These are phyloP conservation scores for Coniochaeta sp. DNA, from an alignment of 2,329 filamentous ascomycete species.

Conservation along the genomic window DNA sequence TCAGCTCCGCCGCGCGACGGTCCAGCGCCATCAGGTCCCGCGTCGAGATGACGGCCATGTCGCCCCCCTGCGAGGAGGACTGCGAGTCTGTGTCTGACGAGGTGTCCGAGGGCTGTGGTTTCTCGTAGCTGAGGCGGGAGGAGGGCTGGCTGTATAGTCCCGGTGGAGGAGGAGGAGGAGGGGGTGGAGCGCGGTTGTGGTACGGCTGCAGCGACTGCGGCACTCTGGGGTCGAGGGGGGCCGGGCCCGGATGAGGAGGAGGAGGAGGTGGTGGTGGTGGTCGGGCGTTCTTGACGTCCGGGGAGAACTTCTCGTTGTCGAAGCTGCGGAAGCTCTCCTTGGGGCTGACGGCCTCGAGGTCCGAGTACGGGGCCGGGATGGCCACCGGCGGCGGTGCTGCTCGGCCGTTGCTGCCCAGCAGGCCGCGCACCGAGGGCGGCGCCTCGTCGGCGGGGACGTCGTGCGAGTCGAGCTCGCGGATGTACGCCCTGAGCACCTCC, in stretches of 20 bases:
- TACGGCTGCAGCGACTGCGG: conserved; percentile 11
- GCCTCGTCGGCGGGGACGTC: conserved; percentile 32
- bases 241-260: conserved; percentile 5
- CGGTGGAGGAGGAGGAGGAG: too few species aligned
- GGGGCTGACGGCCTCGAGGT: conserved; percentile 15
- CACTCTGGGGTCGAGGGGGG: conserved; percentile 17
- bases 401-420: conserved; percentile 40
- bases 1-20: conserved; percentile 25
- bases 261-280: too few species aligned
- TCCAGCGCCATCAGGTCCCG: conserved; percentile 44
- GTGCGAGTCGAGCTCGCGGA: conserved; percentile 49
- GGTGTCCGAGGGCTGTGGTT: conserved; percentile 24
- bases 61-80: conserved; percentile 22
- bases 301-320: conserved; percentile 33
- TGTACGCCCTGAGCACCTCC: conserved; percentile 54
- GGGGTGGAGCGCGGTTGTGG: conserved; percentile 5
- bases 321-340: conserved; percentile 27
- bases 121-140: conserved; percentile 13
- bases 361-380: conserved; percentile 11
- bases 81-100: conserved; percentile 25
- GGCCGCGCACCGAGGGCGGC: conserved; percentile 43
- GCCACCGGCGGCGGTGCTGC: conserved; percentile 11
- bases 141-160: conserved; percentile 6
- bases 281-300: conserved; percentile 29
- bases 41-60: conserved; percentile 45